phyloP scores from a whole-genome alignment of 495 filamentous ascomycete genomes.

The Neurospora sp. region DNA sequence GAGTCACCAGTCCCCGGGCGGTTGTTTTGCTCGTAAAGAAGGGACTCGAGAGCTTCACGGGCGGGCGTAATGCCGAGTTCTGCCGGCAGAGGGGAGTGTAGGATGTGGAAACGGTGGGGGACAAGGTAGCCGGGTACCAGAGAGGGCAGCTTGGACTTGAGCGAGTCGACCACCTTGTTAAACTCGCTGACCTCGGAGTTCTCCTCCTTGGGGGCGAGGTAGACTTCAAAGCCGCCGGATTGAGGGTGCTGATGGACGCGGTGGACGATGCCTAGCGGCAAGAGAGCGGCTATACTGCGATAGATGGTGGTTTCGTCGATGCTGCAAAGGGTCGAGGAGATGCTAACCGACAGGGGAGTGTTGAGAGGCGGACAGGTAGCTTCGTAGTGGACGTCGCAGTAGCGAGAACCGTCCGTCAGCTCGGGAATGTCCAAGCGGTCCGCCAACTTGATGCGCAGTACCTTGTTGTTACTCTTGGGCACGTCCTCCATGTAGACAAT shows the following conservation, averaged over 20 bases:
- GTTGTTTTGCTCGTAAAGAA: not conserved
- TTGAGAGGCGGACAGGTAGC: not conserved
- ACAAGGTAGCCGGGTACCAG: not conserved
- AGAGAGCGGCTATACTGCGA: not conserved
- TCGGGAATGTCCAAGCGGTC: constrained; percentile 24
- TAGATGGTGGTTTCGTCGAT: not conserved
- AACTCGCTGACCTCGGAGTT: not conserved
- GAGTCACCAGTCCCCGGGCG: not conserved
- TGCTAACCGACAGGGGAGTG: not conserved
- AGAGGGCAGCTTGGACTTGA: not conserved
- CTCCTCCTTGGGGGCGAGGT: not conserved
- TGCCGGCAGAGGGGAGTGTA: not conserved
- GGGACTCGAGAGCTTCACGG: not conserved
- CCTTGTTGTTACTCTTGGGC: constrained; percentile 35
- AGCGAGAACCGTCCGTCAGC: constrained; percentile 6
- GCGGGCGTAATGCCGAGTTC: not conserved
- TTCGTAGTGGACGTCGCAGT: constrained; percentile 9
- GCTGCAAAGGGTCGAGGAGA: not conserved
- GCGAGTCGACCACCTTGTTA: not conserved
- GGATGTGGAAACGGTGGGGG: not conserved
- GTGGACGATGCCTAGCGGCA: not conserved
- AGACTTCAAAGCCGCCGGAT: not conserved
- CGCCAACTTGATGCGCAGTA: constrained; percentile 31
- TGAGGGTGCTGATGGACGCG: not conserved
- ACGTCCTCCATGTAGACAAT: constrained; percentile 35